Percentiles rank a stretch among this genome's conserved stretches.
phyloP scores from a whole-genome alignment of 2,329 filamentous ascomycete species.

The Orbilia oligospora region DNA sequence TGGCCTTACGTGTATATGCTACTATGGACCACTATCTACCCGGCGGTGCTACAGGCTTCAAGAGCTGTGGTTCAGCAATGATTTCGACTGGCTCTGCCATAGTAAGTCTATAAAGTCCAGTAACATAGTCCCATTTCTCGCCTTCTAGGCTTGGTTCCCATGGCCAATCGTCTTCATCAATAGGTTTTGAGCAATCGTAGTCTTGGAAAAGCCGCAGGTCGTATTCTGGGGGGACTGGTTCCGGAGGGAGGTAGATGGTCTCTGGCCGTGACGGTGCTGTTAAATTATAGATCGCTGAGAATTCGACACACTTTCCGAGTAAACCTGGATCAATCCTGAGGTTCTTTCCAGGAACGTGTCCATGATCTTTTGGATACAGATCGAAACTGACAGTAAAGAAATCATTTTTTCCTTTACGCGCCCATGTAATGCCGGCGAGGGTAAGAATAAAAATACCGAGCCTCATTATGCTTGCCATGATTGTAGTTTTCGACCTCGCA shows the following conservation, averaged over 20 bases:
- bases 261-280: constrained; percentile 9
- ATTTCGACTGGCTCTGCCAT: neutral
- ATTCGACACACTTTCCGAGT: constrained; percentile 14
- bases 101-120: constrained; percentile 27
- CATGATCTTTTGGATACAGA: constrained; percentile 33
- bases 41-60: neutral
- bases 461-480: neutral
- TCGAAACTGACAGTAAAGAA: constrained; percentile 17
- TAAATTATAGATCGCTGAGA: constrained; percentile 15
- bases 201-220: constrained; percentile 36
- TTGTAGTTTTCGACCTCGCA: neutral
- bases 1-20: too few relatives aligned
- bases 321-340: constrained; percentile 21
- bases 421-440: neutral
- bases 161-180: constrained; percentile 42
- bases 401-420: neutral
- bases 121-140: constrained; percentile 2
- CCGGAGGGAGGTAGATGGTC: constrained; percentile 28
- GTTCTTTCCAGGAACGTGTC: neutral
- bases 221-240: constrained; percentile 2
- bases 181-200: constrained; percentile 18
- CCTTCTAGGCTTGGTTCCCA: constrained; percentile 8
- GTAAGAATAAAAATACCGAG: neutral
- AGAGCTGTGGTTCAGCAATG: neutral
- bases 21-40: neutral